phyloP scores from a whole-genome alignment of 495 filamentous ascomycete genomes.

The Penicillium odoratum region DNA sequence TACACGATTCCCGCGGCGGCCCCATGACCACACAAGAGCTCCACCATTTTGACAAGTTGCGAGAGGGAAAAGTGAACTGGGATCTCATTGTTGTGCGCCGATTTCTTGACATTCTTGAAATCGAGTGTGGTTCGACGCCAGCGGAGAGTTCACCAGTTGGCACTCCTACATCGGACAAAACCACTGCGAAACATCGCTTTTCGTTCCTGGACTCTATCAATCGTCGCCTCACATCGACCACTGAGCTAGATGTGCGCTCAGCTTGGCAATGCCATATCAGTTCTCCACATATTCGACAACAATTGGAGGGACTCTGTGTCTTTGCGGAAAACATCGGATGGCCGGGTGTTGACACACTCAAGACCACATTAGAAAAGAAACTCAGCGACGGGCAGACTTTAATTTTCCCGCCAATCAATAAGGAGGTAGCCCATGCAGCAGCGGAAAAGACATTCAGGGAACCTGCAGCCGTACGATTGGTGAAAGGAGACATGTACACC shows the following conservation, averaged over 20 bases:
- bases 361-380: conserved; percentile 20
- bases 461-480: not conserved
- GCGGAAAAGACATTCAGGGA: conserved; percentile 4
- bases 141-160: not conserved
- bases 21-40: conserved; percentile 59
- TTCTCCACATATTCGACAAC: conserved; percentile 41
- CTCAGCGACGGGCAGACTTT: conserved; percentile 16
- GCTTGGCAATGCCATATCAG: conserved; percentile 40
- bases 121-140: conserved; percentile 27
- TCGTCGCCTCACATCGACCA: conserved; percentile 21
- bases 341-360: conserved; percentile 45
- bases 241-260: conserved; percentile 22
- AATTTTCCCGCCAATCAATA: conserved; percentile 7
- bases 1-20: conserved; percentile 47
- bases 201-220: conserved; percentile 30
- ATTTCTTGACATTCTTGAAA: conserved; percentile 72
- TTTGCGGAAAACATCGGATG: conserved; percentile 54
- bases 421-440: not conserved
- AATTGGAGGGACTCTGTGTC: conserved; percentile 50
- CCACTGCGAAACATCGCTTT: conserved; percentile 23
- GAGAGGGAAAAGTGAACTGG: conserved; percentile 73
- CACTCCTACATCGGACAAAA: conserved; percentile 21
- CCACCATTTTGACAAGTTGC: conserved; percentile 60
- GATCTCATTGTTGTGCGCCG: conserved; percentile 72
- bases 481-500: conserved; percentile 34